Base-by-base conservation (phyloP, 192 early-diverging fungal species). In the Podila horticola region DNA sequence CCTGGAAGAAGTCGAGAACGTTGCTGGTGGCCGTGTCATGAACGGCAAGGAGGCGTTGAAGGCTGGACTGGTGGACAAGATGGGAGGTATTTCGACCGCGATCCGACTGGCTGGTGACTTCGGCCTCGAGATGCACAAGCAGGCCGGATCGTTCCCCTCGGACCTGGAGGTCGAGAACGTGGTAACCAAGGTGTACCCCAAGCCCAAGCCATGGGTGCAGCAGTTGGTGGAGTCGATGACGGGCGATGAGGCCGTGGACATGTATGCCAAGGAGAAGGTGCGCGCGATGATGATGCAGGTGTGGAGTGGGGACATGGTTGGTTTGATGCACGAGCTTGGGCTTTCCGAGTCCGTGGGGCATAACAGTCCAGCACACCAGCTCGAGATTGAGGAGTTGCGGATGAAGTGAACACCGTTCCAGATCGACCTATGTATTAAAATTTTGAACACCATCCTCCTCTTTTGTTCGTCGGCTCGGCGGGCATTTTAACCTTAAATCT, bases 11-110 rank as follows among this genome's bases (percentile, higher is more conserved):
- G 86, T 90, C 0, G 88, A 90, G 65, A 41, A 62, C 12, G 79
- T 92, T 30, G 91, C 92, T 2, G 87, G 88, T 7, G 93, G 93
- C 15, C 85, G 86, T 31, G 85, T 94, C 30, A 93, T 86, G 75
- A 92, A 84, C 12, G 93, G 92, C 12, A 66, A 55, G 19, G 84
- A 92, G 61, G 93, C 92, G 12, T 59, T 75, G 33, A 74, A 74
- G 17, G 77, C 82, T 60, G 91, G 91, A 0, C 84, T 94, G 38
- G 87, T 93, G 4, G 93, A 94, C 64, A 83, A 90, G 50, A 34
- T 91, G 38, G 92, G 92, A 31, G 83, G 88, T 26, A 69, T 87
- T 38, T 85, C 76, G 4, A 58, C 70, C 5, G 88, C 91, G 5
- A 63, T 89, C n/a, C 75, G 85, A 17, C 29, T 86, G 15, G 88